phyloP scores from a whole-genome alignment of 495 filamentous ascomycete species.

The Penicillium silybi region DNA sequence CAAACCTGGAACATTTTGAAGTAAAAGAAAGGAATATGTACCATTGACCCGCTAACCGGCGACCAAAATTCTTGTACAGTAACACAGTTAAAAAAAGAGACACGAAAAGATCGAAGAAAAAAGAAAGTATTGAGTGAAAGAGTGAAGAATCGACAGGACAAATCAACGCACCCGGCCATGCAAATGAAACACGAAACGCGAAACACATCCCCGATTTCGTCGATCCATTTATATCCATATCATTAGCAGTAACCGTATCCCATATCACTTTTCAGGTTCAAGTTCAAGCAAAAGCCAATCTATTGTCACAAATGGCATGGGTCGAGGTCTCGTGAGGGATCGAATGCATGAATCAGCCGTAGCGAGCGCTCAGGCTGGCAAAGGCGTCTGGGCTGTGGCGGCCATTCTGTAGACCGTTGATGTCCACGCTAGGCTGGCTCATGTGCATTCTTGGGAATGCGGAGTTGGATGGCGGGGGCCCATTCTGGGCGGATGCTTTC shows the following conservation, averaged over 20 bases:
- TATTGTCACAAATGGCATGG: neutral
- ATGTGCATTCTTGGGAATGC: conserved; percentile 51
- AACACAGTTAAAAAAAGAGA: neutral
- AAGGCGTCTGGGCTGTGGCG: conserved; percentile 96
- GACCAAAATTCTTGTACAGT: conserved; percentile 1
- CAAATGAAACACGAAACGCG: conserved; percentile 2
- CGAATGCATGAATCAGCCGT: conserved; percentile 25
- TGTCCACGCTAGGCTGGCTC: conserved; percentile 86
- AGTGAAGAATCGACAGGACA: neutral
- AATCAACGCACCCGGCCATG: conserved; percentile 10
- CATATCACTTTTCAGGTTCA: no score
- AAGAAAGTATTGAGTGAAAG: neutral
- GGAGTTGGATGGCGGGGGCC: conserved; percentile 9
- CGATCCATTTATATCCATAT: conserved; percentile 19
- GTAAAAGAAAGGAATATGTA: conserved; percentile 1
- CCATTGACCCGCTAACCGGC: conserved; percentile 5
- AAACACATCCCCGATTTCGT: conserved; percentile 19
- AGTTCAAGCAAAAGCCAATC: neutral
- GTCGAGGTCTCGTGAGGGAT: neutral
- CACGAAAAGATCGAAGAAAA: neutral
- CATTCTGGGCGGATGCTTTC: conserved; percentile 8
- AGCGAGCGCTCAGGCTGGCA: conserved; percentile 77
- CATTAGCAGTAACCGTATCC: no score
- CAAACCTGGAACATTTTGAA: no score
- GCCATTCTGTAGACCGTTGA: conserved; percentile 69